Evolutionary conservation across 1,284 basidiomycete genomes (phyloP).

Genomic region (Moesziomyces parantarcticus): DNA sequence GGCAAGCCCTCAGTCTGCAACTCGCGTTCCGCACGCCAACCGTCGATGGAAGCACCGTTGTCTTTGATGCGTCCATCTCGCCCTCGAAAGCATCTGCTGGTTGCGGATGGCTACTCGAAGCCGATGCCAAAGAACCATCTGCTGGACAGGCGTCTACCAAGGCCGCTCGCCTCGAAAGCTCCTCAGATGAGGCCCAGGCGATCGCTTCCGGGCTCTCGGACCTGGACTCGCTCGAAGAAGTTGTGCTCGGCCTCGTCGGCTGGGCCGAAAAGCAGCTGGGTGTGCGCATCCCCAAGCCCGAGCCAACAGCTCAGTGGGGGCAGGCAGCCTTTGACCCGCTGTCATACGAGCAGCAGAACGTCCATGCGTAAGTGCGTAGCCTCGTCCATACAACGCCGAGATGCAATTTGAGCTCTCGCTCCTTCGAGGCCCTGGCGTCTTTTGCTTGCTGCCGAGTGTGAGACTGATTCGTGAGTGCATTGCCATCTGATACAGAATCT

Average conservation of each 20-base stretch:
- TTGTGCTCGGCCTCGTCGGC: conserved; percentile 18
- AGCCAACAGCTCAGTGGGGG: conserved; percentile 9
- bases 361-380: conserved; percentile 63
- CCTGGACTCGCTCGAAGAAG: conserved; percentile 33
- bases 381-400: background rate
- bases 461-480: conserved; percentile 4
- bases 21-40: conserved; percentile 23
- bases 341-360: conserved; percentile 62
- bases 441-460: background rate
- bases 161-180: conserved; percentile 14
- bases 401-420: background rate
- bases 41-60: conserved; percentile 9
- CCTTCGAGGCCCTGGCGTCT: background rate
- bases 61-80: conserved; percentile 26
- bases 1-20: conserved; percentile 23
- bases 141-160: background rate
- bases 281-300: conserved; percentile 10
- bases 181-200: conserved; percentile 16
- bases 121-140: conserved; percentile 7
- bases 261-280: conserved; percentile 35
- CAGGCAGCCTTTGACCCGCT: conserved; percentile 33
- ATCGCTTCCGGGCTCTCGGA: conserved; percentile 19
- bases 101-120: conserved; percentile 26
- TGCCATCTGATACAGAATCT: conserved; percentile 71
- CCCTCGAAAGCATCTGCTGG: conserved; percentile 13